Percentiles rank a stretch among this genome's conserved stretches.
Evolutionary conservation across 2,329 filamentous ascomycete genomes (phyloP).

Genomic region (Nemania bipapillata): DNA sequence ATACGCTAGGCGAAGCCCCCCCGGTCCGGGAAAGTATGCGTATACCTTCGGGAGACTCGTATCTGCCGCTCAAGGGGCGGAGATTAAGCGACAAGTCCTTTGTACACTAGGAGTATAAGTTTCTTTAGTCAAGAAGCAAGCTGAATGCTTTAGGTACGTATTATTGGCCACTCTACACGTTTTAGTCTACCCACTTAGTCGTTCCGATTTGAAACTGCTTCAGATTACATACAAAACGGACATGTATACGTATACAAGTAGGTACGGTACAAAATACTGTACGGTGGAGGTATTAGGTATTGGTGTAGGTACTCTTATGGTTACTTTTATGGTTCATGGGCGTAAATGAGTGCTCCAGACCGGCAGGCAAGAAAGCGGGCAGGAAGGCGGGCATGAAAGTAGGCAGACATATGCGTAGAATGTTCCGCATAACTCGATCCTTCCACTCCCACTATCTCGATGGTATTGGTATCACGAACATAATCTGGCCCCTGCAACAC

Average conservation of each 20-base stretch:
- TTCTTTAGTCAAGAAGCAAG: not conserved
- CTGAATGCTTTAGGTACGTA: not conserved
- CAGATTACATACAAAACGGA: not conserved
- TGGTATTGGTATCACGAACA: not conserved
- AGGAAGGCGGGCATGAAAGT: no score
- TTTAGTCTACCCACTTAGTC: slow-evolving; percentile 3
- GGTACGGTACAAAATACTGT: no score
- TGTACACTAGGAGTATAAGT: slow-evolving; percentile 4
- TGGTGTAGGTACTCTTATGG: no score
- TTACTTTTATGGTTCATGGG: not conserved
- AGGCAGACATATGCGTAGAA: not conserved
- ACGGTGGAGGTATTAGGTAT: no score
- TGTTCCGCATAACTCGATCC: not conserved
- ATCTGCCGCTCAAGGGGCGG: slow-evolving; percentile 13
- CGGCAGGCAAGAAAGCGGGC: no score
- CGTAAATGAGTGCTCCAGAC: no score
- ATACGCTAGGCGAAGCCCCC: not conserved
- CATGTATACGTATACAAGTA: no score
- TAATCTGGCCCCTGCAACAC: not conserved
- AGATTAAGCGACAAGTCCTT: slow-evolving; percentile 22
- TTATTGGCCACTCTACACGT: slow-evolving; percentile 7
- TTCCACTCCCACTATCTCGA: not conserved
- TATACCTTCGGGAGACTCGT: slow-evolving; percentile 12
- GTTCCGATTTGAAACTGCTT: not conserved
- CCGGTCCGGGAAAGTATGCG: not conserved